Base-by-base conservation (phyloP, 306 rosid species). In the Lotus japonicus region DNA sequence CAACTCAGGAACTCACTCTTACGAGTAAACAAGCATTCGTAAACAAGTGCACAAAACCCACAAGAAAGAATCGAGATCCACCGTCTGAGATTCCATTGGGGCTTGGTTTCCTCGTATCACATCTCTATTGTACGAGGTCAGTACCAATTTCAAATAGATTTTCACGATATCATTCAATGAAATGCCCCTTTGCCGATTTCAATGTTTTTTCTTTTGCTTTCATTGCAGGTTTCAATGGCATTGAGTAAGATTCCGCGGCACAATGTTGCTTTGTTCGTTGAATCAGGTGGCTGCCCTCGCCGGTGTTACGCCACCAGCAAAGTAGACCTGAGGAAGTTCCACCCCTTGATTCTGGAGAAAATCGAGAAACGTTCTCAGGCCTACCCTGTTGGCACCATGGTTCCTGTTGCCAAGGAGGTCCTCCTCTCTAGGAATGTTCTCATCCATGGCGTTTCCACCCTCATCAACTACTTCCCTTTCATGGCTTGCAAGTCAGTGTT, bases 291-390 rank as follows among this genome's bases (percentile, higher is more conserved):
- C 28, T 46, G 28, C 14, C 45, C 12, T 7, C 28, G 68, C 14
- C 77, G 82, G 11, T 64, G 46, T 23, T 83, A 79, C 66, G 46
- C 52, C 64, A 68, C 79, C 16, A 1, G 36, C 7, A 76, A 68
- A 75, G 78, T 69, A 11, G 84, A 85, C 61, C 66, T 82, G 2
- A 87, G 65, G 75, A 81, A 78, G 78, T 84, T 86, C 7, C 83
- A 89, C 8, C 80, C 95, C n/a, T 88, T 90, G 96, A 86, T 95
- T 45, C 72, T 79, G n/a, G 61, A 88, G 64, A 76, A 92, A 80
- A 84, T 95, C 48, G 80, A 90, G 68, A 74, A 74, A 7, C 88
- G 86, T 73, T 73, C 86, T 4, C 78, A 77, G 10, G 69, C 64
- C 43, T 95, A 87, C 58, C 96, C 99, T 0, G 68, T 87, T 50